Base-by-base conservation (phyloP, 768 basidiomycete genomes). In the Mycena amicta region DNA sequence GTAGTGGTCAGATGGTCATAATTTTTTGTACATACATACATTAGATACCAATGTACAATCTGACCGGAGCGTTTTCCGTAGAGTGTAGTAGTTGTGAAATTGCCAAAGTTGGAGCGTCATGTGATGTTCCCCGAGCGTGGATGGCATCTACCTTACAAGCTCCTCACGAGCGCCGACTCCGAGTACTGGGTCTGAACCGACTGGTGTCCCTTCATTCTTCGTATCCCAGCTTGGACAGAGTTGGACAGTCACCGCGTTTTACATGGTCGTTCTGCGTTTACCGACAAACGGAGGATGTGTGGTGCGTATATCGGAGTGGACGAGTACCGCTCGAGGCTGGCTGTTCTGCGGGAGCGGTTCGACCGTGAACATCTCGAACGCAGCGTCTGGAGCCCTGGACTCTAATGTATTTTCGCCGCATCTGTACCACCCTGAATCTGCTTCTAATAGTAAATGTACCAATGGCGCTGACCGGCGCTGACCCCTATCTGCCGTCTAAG, bases 161-260 rank as follows among this genome's bases (percentile, higher is more conserved):
- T 88, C 50, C 70, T 96, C 58, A 88, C 87, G 8, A 89, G 87
- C 57, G 74, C 84, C 2, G 93, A 96, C 69, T 92, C 90, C 0
- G 92, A 96, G 71, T 93, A 90, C 64, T 97, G 95, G 95, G 81
- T 93, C 0, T 89, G 94, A 68, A 22, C 16, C 27, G 30, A 25
- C 6, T 33, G 40, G 33, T 31, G 13, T 52, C 45, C 39, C 33
- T 8, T 18, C n/a, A n/a, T n/a, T n/a, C n/a, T 8, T 8, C 33
- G 18, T 37, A 18, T 37, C n/a, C n/a, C n/a, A n/a, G n/a, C n/a
- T n/a, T n/a, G n/a, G n/a, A 18, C 8, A 37, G 29, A 93, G 93
- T 94, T 96, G 50, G 89, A 98, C 72, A 98, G 98, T 69, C 90
- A 96, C 72, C 85, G 96, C 22, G 92, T 98, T 13, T 77, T 98